Conservation (phyloP, 2,329 filamentous ascomycete genomes). For the Juglanconis juglandina region DNA sequence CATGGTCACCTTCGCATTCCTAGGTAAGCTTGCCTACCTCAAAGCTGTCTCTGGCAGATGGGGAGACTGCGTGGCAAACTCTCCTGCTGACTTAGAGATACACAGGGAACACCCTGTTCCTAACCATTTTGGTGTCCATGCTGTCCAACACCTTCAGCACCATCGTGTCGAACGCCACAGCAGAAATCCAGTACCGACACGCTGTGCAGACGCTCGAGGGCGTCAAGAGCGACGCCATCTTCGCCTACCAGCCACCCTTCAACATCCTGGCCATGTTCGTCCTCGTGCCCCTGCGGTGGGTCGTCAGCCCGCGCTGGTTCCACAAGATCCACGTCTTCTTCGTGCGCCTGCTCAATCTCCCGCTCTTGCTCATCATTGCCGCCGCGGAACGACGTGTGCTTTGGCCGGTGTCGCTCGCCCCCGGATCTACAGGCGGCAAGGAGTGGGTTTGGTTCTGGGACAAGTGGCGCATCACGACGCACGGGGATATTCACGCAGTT, state of each 20-base stretch:
- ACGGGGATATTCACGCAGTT: constrained; percentile 69
- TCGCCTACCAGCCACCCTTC: constrained; percentile 79
- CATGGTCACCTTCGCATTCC: constrained; percentile 81
- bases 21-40: constrained; percentile 38
- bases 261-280: constrained; percentile 75
- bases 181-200: constrained; percentile 80
- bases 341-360: constrained; percentile 71
- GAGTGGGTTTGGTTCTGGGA: constrained; percentile 57
- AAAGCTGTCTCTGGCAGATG: not conserved
- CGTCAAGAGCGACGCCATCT: constrained; percentile 79
- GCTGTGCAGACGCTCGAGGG: constrained; percentile 81
- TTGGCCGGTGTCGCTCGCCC: constrained; percentile 44
- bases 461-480: constrained; percentile 64
- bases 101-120: constrained; percentile 72
- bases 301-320: constrained; percentile 80
- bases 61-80: not conserved
- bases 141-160: constrained; percentile 79
- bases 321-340: constrained; percentile 83
- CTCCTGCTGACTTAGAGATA: not conserved
- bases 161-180: constrained; percentile 71
- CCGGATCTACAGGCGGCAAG: not conserved
- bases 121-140: constrained; percentile 87
- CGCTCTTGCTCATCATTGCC: constrained; percentile 68
- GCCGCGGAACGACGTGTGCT: constrained; percentile 67
- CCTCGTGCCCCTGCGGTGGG: constrained; percentile 72